Base-by-base conservation (phyloP, 495 filamentous ascomycete species). In the Sordaria brevicollis region DNA sequence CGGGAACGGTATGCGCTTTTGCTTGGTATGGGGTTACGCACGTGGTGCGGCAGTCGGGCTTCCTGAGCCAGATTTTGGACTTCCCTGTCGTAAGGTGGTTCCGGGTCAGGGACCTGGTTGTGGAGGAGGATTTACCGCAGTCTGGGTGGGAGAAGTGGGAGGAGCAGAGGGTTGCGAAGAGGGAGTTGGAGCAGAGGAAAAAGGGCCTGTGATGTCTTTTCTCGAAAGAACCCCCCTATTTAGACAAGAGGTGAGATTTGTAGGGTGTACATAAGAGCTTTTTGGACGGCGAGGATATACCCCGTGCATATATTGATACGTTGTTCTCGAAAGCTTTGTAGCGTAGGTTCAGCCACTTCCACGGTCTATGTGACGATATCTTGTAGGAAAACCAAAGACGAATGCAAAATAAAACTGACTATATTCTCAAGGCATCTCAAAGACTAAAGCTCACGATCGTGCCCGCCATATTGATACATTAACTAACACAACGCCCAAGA, bases 141-240 rank as follows among this genome's bases (percentile, higher is more conserved):
- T 89, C 93, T 54, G 95, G 95, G 31, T 98, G 95, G 95, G 92
- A 91, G 80, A 89, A 90, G 77, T 98, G 93, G 94, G 89, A 93
- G 81, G 71, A 31, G 33, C 68, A 69, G 69, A 75, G 74, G 70
- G 21, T 57, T 8, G 5, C 17, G 25, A 69, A 35, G 67, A 66
- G 33, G 57, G 36, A 34, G 4, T 13, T 38, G 25, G 38, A 21
- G 57, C 21, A 33, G 54, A 34, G 37, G 11, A 41, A 49, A 10
- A 71, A 71, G 70, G 67, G 17, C 7, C 35, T 49, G 49, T 68
- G 67, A 68, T 4, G 21, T 31, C 6, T 37, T 13, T 65, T 10
- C 57, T 13, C 11, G 21, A 11, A 43, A 9, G 38, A 10, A n/a
- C n/a, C 9, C 38, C 9, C 9, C 38, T 9, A 43, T 9, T 57